phyloP scores from a whole-genome alignment of 2,329 filamentous ascomycete species.

The Ophiostoma sp. region DNA sequence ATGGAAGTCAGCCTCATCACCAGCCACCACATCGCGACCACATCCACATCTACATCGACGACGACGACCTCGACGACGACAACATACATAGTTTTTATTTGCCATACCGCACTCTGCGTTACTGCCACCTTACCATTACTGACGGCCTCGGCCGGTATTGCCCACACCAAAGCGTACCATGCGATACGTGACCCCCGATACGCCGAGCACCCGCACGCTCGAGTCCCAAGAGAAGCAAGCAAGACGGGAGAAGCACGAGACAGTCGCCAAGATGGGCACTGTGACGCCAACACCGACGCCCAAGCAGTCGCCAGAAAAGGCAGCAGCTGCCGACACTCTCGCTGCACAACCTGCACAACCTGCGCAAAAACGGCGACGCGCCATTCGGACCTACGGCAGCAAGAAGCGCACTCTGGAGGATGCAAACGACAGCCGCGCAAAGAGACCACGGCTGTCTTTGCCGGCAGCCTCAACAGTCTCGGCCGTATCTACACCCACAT shows the following conservation, averaged over 20 bases:
- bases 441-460: constrained; percentile 9
- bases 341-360: not conserved
- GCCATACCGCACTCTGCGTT: not conserved
- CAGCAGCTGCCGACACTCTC: not conserved
- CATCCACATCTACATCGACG: not conserved
- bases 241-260: not conserved
- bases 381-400: constrained; percentile 27
- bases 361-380: constrained; percentile 17
- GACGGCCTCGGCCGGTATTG: not conserved
- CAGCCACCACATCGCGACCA: not conserved
- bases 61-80: too few species aligned
- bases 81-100: not conserved
- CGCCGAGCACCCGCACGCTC: constrained; percentile 23
- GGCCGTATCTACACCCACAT: not conserved
- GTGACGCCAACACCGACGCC: constrained; percentile 17
- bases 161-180: constrained; percentile 17
- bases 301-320: not conserved
- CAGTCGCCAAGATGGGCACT: constrained; percentile 1
- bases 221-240: constrained; percentile 16
- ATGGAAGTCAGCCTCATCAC: not conserved
- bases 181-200: constrained; percentile 25
- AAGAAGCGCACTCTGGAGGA: constrained; percentile 24
- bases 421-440: not conserved
- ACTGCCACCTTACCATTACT: not conserved
- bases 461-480: not conserved